Evolutionary conservation across 2,329 filamentous ascomycete species (phyloP).

Genomic region (Diaporthe citriasiana): DNA sequence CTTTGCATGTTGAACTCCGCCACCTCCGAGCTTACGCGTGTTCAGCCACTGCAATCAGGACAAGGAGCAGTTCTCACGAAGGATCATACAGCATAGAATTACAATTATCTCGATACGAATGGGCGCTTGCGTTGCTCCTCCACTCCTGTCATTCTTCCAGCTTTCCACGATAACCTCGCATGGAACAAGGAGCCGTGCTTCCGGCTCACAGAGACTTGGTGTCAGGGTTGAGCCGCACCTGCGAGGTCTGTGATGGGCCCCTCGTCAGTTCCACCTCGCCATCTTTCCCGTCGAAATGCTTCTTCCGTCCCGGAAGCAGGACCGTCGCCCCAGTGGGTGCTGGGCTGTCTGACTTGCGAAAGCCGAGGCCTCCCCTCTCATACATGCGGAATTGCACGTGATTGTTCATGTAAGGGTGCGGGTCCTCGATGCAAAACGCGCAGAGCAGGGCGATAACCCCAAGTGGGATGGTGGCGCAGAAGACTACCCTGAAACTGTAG

Average conservation of each 20-base stretch:
- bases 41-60: background rate
- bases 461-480: slow-evolving; percentile 33
- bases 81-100: slow-evolving; percentile 20
- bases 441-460: slow-evolving; percentile 21
- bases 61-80: background rate
- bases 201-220: background rate
- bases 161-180: background rate
- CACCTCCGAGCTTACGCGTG: background rate
- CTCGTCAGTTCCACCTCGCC: background rate
- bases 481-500: slow-evolving; percentile 29
- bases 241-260: background rate
- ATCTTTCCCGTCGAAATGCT: background rate
- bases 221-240: background rate
- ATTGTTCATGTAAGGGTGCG: slow-evolving; percentile 32
- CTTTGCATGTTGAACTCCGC: background rate
- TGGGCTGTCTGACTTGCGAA: slow-evolving; percentile 24
- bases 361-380: background rate
- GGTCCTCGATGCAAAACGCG: slow-evolving; percentile 31
- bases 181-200: background rate
- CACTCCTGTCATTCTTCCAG: background rate
- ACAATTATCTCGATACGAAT: slow-evolving; percentile 8
- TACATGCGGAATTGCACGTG: slow-evolving; percentile 28
- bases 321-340: slow-evolving; percentile 30
- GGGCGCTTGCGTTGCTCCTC: background rate
- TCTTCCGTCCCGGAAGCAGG: slow-evolving; percentile 18